phyloP scores from a whole-genome alignment of 2,329 filamentous ascomycete genomes.

The Whalleya microplaca region DNA sequence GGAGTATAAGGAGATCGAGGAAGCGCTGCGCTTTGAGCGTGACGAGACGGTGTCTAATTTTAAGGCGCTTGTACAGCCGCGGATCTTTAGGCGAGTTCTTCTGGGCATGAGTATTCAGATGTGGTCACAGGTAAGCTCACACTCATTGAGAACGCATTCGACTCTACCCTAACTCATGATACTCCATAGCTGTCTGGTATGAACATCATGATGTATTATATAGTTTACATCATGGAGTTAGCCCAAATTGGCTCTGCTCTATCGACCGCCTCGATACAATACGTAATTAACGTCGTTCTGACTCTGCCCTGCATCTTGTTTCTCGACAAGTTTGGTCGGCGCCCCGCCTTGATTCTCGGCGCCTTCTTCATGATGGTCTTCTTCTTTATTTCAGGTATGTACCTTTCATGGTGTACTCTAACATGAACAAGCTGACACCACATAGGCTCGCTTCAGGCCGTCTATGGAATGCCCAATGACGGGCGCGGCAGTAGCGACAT shows the following conservation, averaged over 20 bases:
- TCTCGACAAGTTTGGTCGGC: conserved; percentile 62
- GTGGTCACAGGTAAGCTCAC: conserved; percentile 53
- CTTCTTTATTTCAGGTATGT: conserved; percentile 61
- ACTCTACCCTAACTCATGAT: background rate
- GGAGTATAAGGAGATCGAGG: conserved; percentile 64
- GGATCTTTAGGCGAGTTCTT: conserved; percentile 59
- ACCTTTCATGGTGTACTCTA: background rate
- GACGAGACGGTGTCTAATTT: conserved; percentile 55
- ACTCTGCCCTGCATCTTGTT: conserved; percentile 64
- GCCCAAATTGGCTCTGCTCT: conserved; percentile 60
- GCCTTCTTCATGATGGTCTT: conserved; percentile 63
- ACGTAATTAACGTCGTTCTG: conserved; percentile 64
- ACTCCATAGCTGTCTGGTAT: conserved; percentile 47
- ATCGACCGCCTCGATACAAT: conserved; percentile 64
- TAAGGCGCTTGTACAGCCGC: conserved; percentile 50
- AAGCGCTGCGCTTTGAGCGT: conserved; percentile 57
- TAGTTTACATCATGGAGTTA: conserved; percentile 63
- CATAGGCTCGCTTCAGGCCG: conserved; percentile 59
- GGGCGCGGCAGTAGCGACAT: conserved; percentile 47
- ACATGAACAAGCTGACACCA: background rate
- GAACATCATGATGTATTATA: conserved; percentile 65
- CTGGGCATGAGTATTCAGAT: conserved; percentile 62
- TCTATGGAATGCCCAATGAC: conserved; percentile 56
- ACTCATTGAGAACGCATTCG: background rate
- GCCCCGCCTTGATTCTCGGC: conserved; percentile 58